Base-by-base conservation (phyloP, 257 asterid species). In the Ehretia macrophylla region DNA sequence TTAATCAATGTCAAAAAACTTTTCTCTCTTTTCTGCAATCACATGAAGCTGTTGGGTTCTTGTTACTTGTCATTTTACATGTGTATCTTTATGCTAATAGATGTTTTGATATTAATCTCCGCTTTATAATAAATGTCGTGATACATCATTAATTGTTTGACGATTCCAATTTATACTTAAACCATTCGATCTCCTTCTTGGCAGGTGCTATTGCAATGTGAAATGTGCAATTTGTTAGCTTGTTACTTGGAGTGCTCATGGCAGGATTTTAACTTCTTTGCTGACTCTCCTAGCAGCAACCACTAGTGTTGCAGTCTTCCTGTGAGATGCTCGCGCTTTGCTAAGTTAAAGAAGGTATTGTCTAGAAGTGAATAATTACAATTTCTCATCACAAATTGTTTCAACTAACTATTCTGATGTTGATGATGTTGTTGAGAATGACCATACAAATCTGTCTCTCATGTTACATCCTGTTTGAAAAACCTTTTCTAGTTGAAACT, bases 201-300 rank as follows among this genome's bases (percentile, higher is more conserved):
- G 67, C 58, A 55, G 70, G 38, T 40, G 65, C 56, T 45, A 48
- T 21, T 45, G 17, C 14, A 32, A 20, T 14, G 61, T 38, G 23
- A 54, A 47, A 16, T 10, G 4, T 14, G 17, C 35, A 6, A 17
- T 32, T 37, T 58, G 10, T 47, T 5, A 16, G 8, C 19, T 5
- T 0, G 9, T 44, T 8, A 14, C 20, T 10, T 21, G 37, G 47
- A 17, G 45, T 14, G n/a, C 8, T 19, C 13, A 42, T n/a, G 17
- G 58, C 32, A 42, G 48, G 11, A 8, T 23, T 17, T 17, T 42
- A 20, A 14, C 27, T 37, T 45, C 57, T 48, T 16, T 14, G 22
- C 17, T n/a, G 51, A 42, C 55, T 65, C 37, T n/a, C 12, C 20
- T 37, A 27, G 39, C 46, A 47, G 51, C 9, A 27, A 27, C 37